phyloP scores from a whole-genome alignment of 495 filamentous ascomycete genomes.

The Aspergillus taichungensis region DNA sequence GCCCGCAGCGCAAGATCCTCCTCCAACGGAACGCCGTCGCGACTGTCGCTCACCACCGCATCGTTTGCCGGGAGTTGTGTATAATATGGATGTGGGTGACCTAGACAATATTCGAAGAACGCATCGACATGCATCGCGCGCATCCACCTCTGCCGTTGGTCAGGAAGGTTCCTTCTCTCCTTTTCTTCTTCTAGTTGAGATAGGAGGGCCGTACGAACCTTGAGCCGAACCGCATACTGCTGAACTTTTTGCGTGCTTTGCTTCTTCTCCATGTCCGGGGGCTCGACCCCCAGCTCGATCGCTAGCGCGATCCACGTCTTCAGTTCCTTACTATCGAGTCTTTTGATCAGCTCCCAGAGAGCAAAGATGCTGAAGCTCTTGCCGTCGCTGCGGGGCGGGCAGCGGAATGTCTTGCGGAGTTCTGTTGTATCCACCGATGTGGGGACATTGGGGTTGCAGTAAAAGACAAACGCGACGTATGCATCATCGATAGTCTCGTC shows the following conservation, averaged over 20 bases:
- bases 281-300: conserved; percentile 82
- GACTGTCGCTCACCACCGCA: conserved; percentile 53
- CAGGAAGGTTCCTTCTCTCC: background rate
- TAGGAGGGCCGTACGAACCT: conserved; percentile 46
- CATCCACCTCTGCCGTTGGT: conserved; percentile 73
- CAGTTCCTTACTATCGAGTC: conserved; percentile 77
- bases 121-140: conserved; percentile 96
- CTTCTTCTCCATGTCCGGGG: conserved; percentile 72
- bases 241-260: conserved; percentile 96
- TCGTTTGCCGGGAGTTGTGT: conserved; percentile 62
- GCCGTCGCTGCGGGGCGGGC: conserved; percentile 82
- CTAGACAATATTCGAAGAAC: conserved; percentile 86
- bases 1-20: conserved; percentile 90
- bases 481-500: conserved; percentile 75
- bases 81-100: conserved; percentile 75
- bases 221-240: conserved; percentile 90
- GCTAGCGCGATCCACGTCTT: conserved; percentile 96
- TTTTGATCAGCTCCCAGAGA: conserved; percentile 76
- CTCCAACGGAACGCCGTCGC: conserved; percentile 82
- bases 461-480: conserved; percentile 81
- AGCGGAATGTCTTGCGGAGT: conserved; percentile 71
- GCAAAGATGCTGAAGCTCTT: conserved; percentile 80
- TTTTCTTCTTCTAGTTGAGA: background rate
- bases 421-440: conserved; percentile 61
- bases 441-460: conserved; percentile 78